These are phyloP conservation scores for Lentinula sp. DNA, from an alignment of 768 basidiomycete species.

Conservation along the genomic window DNA sequence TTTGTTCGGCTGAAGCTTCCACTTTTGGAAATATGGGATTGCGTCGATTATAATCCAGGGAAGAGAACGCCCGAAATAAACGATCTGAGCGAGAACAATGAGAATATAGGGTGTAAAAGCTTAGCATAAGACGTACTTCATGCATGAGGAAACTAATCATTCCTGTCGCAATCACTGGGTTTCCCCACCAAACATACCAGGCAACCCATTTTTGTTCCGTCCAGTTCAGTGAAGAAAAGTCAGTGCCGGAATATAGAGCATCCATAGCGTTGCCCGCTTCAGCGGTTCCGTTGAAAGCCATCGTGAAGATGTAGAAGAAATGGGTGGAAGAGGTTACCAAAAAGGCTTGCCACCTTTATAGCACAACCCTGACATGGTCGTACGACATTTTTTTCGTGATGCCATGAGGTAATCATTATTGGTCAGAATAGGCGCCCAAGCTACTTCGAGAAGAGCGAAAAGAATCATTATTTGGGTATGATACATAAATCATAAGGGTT, in stretches of 20 bases:
- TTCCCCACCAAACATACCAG: slow-evolving; percentile 87
- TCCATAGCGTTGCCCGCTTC: slow-evolving; percentile 23
- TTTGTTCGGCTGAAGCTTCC: slow-evolving; percentile 91
- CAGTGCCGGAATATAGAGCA: slow-evolving; percentile 49
- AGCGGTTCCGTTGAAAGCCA: slow-evolving; percentile 34
- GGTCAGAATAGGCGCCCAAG: neutral
- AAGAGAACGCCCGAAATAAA: slow-evolving; percentile 93
- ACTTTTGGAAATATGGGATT: slow-evolving; percentile 88
- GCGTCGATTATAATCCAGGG: slow-evolving; percentile 96
- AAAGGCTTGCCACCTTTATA: neutral
- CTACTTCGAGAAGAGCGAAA: neutral
- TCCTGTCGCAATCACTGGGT: slow-evolving; percentile 90
- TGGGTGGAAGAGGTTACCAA: neutral
- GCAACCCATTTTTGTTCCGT: slow-evolving; percentile 76
- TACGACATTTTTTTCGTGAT: neutral
- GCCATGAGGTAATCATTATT: neutral
- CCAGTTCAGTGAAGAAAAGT: slow-evolving; percentile 58
- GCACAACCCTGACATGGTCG: neutral
- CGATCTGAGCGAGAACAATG: slow-evolving; percentile 45
- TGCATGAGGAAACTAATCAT: slow-evolving; percentile 90
- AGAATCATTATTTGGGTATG: neutral
- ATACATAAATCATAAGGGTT: neutral
- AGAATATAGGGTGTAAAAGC: neutral
- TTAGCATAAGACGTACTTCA: slow-evolving; percentile 55
- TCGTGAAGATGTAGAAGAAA: neutral